phyloP scores from a whole-genome alignment of 1,284 basidiomycete genomes.

The Rhizoctonia solani region DNA sequence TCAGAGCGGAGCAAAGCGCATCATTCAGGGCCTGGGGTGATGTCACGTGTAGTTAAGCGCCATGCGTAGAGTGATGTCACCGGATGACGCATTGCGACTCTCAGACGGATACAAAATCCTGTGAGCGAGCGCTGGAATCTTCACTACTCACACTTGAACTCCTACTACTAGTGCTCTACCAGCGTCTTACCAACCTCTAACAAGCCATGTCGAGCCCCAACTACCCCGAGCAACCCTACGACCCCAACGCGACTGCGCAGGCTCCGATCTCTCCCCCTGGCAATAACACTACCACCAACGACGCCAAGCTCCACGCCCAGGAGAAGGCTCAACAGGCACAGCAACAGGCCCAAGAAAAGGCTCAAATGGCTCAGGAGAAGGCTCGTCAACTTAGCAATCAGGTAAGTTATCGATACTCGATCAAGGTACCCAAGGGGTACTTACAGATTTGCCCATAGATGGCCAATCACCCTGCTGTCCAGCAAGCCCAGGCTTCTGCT shows the following conservation, averaged over 20 bases:
- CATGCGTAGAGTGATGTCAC: too few species aligned
- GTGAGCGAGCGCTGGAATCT: too few species aligned
- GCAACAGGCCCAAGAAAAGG: not conserved
- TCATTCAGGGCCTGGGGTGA: too few species aligned
- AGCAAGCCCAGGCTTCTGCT: conserved; percentile 78
- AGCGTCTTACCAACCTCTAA: not conserved
- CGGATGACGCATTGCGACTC: too few species aligned
- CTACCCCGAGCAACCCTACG: conserved; percentile 34
- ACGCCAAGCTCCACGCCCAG: not conserved
- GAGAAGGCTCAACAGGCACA: too few species aligned
- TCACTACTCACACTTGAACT: too few species aligned
- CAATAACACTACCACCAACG: not conserved
- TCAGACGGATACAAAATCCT: too few species aligned
- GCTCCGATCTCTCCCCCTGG: conserved; percentile 11
- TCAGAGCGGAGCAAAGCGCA: too few species aligned
- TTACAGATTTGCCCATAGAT: conserved; percentile 43
- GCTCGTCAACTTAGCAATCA: conserved; percentile 25
- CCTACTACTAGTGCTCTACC: too few species aligned
- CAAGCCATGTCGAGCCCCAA: conserved; percentile 14
- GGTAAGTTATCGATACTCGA: conserved; percentile 10
- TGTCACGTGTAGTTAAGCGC: too few species aligned
- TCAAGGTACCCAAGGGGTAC: not conserved
- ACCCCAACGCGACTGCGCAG: conserved; percentile 32
- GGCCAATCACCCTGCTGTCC: conserved; percentile 81
- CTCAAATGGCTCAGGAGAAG: conserved; percentile 13